These are phyloP conservation scores for Bruguiera hainesii DNA, from an alignment of 441 rosid species.

Conservation along the genomic window DNA sequence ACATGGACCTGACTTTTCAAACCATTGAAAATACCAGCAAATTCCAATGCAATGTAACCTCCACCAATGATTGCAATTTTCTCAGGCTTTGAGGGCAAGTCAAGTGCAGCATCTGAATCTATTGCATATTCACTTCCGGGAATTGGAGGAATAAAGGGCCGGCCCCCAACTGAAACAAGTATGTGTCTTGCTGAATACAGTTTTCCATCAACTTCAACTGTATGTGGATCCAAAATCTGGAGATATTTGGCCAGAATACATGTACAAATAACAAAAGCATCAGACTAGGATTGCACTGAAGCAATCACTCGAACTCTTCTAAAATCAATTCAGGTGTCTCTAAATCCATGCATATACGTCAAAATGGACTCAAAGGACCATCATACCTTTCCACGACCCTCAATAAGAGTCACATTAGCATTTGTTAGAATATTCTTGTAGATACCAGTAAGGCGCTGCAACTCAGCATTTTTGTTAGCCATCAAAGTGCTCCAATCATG, in stretches of 20 bases:
- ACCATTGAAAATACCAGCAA: slow-evolving; percentile 88
- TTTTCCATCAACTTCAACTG: slow-evolving; percentile 82
- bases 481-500: slow-evolving; percentile 93
- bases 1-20: slow-evolving; percentile 79
- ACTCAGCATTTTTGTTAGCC: slow-evolving; percentile 87
- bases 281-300: background rate
- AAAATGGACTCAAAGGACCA: background rate
- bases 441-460: slow-evolving; percentile 81
- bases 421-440: slow-evolving; percentile 69
- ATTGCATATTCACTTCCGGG: slow-evolving; percentile 76
- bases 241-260: slow-evolving; percentile 9
- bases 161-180: slow-evolving; percentile 81
- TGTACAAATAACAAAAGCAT: slow-evolving; percentile 6
- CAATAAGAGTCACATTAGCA: slow-evolving; percentile 68
- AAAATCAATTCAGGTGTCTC: background rate
- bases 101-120: slow-evolving; percentile 92
- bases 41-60: slow-evolving; percentile 88
- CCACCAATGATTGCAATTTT: slow-evolving; percentile 87
- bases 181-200: slow-evolving; percentile 63
- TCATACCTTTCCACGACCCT: slow-evolving; percentile 93
- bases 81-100: slow-evolving; percentile 76
- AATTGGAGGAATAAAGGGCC: slow-evolving; percentile 82
- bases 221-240: slow-evolving; percentile 79
- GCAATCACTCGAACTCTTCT: background rate
- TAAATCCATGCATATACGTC: background rate